Evolutionary conservation across 164 flowering plant species (phyloP).

Genomic region (Hamamelis virginiana): DNA sequence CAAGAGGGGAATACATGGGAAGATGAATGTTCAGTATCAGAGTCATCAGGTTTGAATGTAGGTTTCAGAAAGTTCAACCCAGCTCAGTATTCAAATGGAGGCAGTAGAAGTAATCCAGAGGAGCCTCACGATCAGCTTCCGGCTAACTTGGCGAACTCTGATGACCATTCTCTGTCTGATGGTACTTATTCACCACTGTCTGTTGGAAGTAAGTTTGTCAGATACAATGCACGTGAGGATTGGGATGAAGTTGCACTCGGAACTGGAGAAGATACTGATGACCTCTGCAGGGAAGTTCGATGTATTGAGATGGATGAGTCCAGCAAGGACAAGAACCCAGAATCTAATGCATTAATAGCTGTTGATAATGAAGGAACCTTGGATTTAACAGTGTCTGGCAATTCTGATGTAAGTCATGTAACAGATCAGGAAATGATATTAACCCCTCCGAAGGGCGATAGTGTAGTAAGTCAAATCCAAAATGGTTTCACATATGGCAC

Average conservation of each 20-base stretch:
- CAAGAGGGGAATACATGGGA: slow-evolving; percentile 28
- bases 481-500: slow-evolving; percentile 28
- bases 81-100: slow-evolving; percentile 14
- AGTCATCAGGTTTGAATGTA: slow-evolving; percentile 18
- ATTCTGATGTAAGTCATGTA: slow-evolving; percentile 10
- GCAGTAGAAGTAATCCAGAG: slow-evolving; percentile 14
- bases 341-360: slow-evolving; percentile 14
- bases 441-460: slow-evolving; percentile 15
- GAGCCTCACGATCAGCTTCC: slow-evolving; percentile 10
- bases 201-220: slow-evolving; percentile 15
- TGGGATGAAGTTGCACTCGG: slow-evolving; percentile 7
- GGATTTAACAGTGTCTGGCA: slow-evolving; percentile 6
- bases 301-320: slow-evolving; percentile 54
- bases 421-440: slow-evolving; percentile 10
- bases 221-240: slow-evolving; percentile 7
- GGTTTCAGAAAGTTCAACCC: slow-evolving; percentile 3
- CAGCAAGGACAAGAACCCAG: slow-evolving; percentile 18
- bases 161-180: slow-evolving; percentile 28
- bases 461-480: slow-evolving; percentile 9
- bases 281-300: slow-evolving; percentile 58
- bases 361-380: slow-evolving; percentile 20
- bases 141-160: slow-evolving; percentile 13
- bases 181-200: slow-evolving; percentile 18
- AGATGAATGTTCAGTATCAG: slow-evolving; percentile 37
- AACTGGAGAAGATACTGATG: slow-evolving; percentile 37